Base-by-base conservation (phyloP, 1,284 basidiomycete genomes). In the Moniliella sp. region DNA sequence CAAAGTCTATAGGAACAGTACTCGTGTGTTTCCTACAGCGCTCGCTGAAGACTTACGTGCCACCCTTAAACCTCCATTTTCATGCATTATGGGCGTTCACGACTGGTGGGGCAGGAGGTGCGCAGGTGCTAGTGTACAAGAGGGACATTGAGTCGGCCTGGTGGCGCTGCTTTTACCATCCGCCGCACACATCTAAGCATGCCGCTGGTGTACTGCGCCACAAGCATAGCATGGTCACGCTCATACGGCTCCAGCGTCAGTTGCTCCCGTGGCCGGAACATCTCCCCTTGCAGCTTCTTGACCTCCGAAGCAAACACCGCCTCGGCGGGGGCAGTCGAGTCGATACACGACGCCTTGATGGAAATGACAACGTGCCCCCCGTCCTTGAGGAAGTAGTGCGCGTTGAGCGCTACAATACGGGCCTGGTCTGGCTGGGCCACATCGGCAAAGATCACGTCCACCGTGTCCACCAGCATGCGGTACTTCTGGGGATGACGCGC, bases 311-410 rank as follows among this genome's bases (percentile, higher is more conserved):
- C 77, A 53, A 94, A 97, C 25, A 94, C 79, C 15, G 75, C 76
- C 46, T 84, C 82, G 10, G 88, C 76, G 1, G 80, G 73, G 3
- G 73, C 73, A 16, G 86, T 93, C 32, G 83, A 94, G 65, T 99
- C 91, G 64, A 99, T 80, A 70, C 88, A 97, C 61, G 80, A 86
- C 30, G 88, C 91, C 69, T 99, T 99, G 74, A 99, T 91, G 36
- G 86, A 94, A 54, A 99, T 86, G 52, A 99, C 74, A 46, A 75
- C 70, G 56, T 91, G 80, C 3, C 91, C 88, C 27, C 72, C 74
- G 63, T 91, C 77, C 66, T 91, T 93, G 45, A 97, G 70, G 75
- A 97, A 97, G 62, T 78, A 76, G 52, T 93, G 77, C 1, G 88
- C 80, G 65, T 97, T 97, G 61, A 77, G 71, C 27, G 74, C 72